Conservation (phyloP, 2,329 filamentous ascomycete genomes). For the Penicillium paneum region DNA sequence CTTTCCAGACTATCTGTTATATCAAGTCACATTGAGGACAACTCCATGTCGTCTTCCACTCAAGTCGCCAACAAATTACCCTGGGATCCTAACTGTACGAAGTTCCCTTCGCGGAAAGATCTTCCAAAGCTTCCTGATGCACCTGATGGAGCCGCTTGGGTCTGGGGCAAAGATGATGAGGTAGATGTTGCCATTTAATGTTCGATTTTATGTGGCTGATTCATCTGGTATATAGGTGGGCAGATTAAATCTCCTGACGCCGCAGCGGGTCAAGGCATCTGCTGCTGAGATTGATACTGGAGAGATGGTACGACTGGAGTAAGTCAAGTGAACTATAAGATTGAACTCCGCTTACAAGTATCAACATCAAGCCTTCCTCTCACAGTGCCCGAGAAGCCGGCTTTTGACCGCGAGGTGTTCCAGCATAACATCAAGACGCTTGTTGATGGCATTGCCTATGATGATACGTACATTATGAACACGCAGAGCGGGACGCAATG, state of each 20-base stretch:
- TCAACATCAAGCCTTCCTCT: constrained; percentile 47
- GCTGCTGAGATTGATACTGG: constrained; percentile 54
- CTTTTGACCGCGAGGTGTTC: constrained; percentile 53
- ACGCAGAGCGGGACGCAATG: constrained; percentile 51
- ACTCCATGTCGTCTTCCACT: constrained; percentile 4
- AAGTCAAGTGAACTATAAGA: constrained; percentile 13
- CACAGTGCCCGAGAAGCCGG: constrained; percentile 51
- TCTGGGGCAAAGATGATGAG: constrained; percentile 57
- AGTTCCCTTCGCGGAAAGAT: constrained; percentile 54
- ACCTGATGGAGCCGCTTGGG: constrained; percentile 57
- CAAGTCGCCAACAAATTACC: constrained; percentile 41
- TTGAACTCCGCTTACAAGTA: neutral
- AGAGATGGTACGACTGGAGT: constrained; percentile 56
- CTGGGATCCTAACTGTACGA: constrained; percentile 53
- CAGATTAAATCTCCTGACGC: constrained; percentile 57
- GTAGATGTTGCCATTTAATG: constrained; percentile 23
- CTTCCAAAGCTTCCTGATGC: constrained; percentile 52
- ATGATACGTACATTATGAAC: constrained; percentile 49
- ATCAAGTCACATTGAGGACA: constrained; percentile 7
- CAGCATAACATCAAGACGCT: constrained; percentile 53
- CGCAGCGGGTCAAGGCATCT: constrained; percentile 53
- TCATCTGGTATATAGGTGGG: constrained; percentile 20
- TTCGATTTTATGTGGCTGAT: neutral
- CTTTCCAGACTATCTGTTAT: constrained; percentile 10
- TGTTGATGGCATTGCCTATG: constrained; percentile 37